Base-by-base conservation (phyloP, 768 basidiomycete species). In the Amanita thiersii region DNA sequence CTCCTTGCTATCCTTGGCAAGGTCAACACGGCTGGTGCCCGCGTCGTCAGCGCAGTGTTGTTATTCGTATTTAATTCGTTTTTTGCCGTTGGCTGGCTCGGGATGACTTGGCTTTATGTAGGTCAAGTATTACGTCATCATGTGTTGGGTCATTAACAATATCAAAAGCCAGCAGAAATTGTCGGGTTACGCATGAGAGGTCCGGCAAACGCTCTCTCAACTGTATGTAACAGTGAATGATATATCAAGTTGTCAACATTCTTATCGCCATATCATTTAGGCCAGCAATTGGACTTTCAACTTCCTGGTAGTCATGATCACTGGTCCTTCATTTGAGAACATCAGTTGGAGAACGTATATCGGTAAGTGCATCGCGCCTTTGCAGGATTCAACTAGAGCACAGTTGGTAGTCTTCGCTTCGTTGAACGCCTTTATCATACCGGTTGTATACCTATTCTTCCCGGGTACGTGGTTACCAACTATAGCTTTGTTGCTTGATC, bases 1-100 rank as follows among this genome's bases (percentile, higher is more conserved):
- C 58, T 81, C 21, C 69, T 80, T 9, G 77, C 76, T 0, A 61
- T 78, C 17, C 61, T 77, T 15, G 77, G 75, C n/a, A 70, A 68
- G 40, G 58, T 75, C 39, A 62, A 68, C 38, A 73, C 65, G 23
- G 56, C 58, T 7, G 71, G 64, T 0, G 60, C 73, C 3, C 73
- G 75, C 40, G 60, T 75, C 32, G 63, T 69, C 11, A 75, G 77
- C 19, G 64, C 73, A 0, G 64, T 81, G 25, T 52, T 79, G 2
- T 56, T 83, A 1, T 82, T 84, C 54, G 69, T 79, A n/a, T 83
- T 80, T 66, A 81, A 81, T 56, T 75, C 75, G 11, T 76, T 78
- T 61, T 84, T 84, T 52, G 79, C 79, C 0, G 58, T 79, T 40
- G 80, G 80, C 0, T 84, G 79, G 79, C 56, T 82, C 30, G 77